Conservation (phyloP, 2,329 filamentous ascomycete genomes). For the Xylariaceae sp. region DNA sequence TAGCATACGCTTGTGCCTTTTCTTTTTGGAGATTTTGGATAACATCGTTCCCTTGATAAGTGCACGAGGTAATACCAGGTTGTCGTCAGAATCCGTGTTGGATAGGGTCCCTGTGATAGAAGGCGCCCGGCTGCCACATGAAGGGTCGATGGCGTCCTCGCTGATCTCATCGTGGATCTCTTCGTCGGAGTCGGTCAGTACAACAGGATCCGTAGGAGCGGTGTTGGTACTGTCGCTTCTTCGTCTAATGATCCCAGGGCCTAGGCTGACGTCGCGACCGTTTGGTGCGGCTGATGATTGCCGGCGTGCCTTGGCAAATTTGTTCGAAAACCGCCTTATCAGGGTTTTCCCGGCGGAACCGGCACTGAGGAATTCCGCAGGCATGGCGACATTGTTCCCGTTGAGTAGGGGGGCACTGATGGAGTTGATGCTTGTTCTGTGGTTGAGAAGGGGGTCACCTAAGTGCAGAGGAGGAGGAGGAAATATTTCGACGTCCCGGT, state of each 20-base stretch:
- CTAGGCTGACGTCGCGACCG: constrained; percentile 80
- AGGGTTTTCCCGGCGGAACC: constrained; percentile 42
- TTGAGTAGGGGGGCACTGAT: constrained; percentile 56
- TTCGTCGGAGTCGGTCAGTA: constrained; percentile 52
- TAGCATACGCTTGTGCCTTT: constrained; percentile 62
- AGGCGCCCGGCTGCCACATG: constrained; percentile 43
- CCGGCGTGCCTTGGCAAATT: constrained; percentile 62
- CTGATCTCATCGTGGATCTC: constrained; percentile 50
- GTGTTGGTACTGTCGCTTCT: constrained; percentile 86
- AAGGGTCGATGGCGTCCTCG: constrained; percentile 43
- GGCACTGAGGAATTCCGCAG: constrained; percentile 37
- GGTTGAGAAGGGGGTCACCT: constrained; percentile 63
- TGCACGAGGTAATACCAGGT: constrained; percentile 69
- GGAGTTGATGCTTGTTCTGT: constrained; percentile 55
- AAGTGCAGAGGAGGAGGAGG: constrained; percentile 57
- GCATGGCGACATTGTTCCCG: constrained; percentile 52
- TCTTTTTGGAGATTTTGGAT: constrained; percentile 81
- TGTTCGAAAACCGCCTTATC: constrained; percentile 78
- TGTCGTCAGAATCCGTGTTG: constrained; percentile 42
- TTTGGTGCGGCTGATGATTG: constrained; percentile 71
- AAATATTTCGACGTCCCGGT: constrained; percentile 49
- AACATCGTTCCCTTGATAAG: constrained; percentile 75
- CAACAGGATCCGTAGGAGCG: constrained; percentile 44
- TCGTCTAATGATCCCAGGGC: constrained; percentile 79
- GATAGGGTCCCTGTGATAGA: constrained; percentile 42